A percentile compares a stretch with the other conserved stretches of the same genome.
Conservation (phyloP, 495 filamentous ascomycete species). For the Penicillium diatomitis region DNA sequence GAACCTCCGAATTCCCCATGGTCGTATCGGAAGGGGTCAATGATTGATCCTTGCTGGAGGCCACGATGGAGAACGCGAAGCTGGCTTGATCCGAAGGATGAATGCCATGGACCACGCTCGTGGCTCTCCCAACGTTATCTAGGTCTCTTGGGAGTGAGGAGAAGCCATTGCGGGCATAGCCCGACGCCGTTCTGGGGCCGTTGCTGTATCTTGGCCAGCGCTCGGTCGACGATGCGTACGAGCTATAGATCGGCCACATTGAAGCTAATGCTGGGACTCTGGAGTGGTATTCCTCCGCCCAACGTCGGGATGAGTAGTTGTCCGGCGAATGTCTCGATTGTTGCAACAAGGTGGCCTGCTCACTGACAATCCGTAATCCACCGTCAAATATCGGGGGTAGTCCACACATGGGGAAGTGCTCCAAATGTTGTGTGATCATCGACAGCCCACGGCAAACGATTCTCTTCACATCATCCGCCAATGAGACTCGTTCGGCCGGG, state of each 20-base stretch:
- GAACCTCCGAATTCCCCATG: constrained; percentile 24
- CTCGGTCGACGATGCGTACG: constrained; percentile 25
- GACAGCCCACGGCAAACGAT: constrained; percentile 33
- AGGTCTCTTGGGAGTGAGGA: constrained; percentile 1
- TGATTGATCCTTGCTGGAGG: constrained; percentile 29
- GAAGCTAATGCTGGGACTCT: constrained; percentile 18
- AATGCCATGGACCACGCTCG: background rate
- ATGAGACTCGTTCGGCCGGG: constrained; percentile 23
- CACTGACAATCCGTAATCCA: constrained; percentile 29
- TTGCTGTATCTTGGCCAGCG: constrained; percentile 23
- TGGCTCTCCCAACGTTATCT: constrained; percentile 1
- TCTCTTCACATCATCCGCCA: constrained; percentile 36
- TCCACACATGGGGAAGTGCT: constrained; percentile 38
- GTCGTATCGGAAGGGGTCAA: constrained; percentile 29
- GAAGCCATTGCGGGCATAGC: constrained; percentile 4
- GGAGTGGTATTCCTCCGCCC: constrained; percentile 31
- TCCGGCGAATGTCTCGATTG: constrained; percentile 24
- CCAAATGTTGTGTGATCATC: constrained; percentile 38
- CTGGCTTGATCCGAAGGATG: constrained; percentile 4
- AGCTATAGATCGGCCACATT: constrained; percentile 32
- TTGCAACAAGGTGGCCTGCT: constrained; percentile 28
- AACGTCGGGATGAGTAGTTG: constrained; percentile 29
- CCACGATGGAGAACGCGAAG: constrained; percentile 28
- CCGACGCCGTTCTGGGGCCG: constrained; percentile 2
- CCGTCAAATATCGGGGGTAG: constrained; percentile 41